Conservation (phyloP, 2,329 filamentous ascomycete species). For the Phyllachora maydis region DNA sequence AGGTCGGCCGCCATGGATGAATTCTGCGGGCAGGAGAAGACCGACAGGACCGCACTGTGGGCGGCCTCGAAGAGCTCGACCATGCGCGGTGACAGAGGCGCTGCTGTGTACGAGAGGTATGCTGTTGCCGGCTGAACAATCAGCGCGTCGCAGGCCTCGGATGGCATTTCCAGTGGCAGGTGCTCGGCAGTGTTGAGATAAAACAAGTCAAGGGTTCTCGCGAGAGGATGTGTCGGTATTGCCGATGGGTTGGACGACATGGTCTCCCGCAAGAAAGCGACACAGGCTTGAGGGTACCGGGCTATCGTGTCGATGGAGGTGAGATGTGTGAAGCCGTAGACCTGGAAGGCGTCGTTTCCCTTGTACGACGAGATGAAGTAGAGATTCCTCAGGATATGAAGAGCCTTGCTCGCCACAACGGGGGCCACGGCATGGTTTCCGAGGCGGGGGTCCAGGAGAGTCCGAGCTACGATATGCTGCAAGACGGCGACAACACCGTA, state of each 20-base stretch:
- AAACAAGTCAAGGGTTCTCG: conserved; percentile 63
- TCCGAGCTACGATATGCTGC: conserved; percentile 50
- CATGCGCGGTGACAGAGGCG: conserved; percentile 21
- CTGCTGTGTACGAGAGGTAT: conserved; percentile 40
- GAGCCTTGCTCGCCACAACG: conserved; percentile 44
- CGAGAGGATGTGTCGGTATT: conserved; percentile 42
- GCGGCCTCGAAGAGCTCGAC: conserved; percentile 64
- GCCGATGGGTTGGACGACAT: conserved; percentile 29
- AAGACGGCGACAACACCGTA: conserved; percentile 58
- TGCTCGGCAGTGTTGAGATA: conserved; percentile 79
- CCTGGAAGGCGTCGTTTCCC: conserved; percentile 55
- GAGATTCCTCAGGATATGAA: conserved; percentile 56
- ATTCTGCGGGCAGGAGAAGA: conserved; percentile 63
- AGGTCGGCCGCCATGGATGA: conserved; percentile 48
- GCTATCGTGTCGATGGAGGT: conserved; percentile 65
- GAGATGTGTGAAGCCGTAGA: conserved; percentile 68
- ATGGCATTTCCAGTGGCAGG: conserved; percentile 48
- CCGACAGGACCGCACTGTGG: conserved; percentile 62
- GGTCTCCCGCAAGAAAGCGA: conserved; percentile 44
- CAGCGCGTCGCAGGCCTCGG: conserved; percentile 47
- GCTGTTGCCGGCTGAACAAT: conserved; percentile 54
- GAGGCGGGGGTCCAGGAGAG: conserved; percentile 27
- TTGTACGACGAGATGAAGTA: conserved; percentile 66
- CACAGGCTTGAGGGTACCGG: conserved; percentile 43
- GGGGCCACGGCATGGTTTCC: conserved; percentile 28